phyloP scores from a whole-genome alignment of 371 early-diverging fungal genomes.

The Rhizopus delemar region DNA sequence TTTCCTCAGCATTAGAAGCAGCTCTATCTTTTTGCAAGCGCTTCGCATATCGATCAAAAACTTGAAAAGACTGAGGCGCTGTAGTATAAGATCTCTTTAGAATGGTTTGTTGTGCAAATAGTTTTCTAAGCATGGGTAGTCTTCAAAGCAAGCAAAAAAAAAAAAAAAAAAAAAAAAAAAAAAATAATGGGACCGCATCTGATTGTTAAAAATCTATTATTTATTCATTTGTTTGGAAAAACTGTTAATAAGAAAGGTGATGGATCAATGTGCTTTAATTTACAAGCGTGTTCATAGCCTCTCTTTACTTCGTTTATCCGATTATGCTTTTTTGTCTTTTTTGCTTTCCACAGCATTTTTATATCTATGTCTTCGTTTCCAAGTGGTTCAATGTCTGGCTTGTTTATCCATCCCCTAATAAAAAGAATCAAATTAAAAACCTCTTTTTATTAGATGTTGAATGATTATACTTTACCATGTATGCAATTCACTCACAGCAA shows the following conservation, averaged over 20 bases:
- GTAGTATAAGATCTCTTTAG: conserved; percentile 14
- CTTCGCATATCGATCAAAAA: conserved; percentile 80
- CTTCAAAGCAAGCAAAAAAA: neutral
- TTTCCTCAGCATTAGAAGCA: conserved; percentile 57
- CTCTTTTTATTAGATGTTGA: neutral
- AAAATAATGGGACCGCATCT: neutral
- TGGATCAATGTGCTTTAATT: conserved; percentile 29
- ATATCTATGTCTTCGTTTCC: conserved; percentile 36
- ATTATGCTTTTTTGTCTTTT: conserved; percentile 25
- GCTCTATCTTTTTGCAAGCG: conserved; percentile 79
- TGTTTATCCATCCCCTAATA: conserved; percentile 46
- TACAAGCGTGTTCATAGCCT: conserved; percentile 38
- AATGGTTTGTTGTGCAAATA: neutral
- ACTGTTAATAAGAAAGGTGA: neutral
- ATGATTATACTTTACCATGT: conserved; percentile 33
- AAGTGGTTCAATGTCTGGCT: conserved; percentile 27
- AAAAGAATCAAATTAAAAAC: neutral
- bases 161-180: neutral
- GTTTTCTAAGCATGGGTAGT: neutral
- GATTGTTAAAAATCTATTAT: neutral
- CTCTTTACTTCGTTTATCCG: conserved; percentile 36
- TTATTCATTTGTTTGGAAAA: conserved; percentile 1
- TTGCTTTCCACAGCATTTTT: conserved; percentile 34
- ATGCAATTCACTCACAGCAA: conserved; percentile 26
- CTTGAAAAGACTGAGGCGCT: conserved; percentile 50